Evolutionary conservation across 495 filamentous ascomycete species (phyloP).

Genomic region (Ascobolus immersus): DNA sequence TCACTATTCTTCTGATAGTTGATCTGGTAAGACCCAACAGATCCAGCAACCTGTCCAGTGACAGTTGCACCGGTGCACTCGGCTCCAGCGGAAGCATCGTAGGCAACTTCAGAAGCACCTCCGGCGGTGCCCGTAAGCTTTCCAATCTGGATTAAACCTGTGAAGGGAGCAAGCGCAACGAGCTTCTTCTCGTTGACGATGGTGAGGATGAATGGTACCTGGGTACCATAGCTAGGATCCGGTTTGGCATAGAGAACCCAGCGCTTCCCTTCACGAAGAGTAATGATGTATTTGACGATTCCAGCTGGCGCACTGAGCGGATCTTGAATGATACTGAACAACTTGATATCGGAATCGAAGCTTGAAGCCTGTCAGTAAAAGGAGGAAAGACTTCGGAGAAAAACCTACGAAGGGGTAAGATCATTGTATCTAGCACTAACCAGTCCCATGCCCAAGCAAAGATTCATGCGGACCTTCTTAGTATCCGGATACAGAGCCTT

Average conservation of each 20-base stretch:
- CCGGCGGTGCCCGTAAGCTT: constrained; percentile 22
- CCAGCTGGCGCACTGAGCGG: neutral
- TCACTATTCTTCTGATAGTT: no score
- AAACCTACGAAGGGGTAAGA: no score
- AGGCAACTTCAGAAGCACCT: constrained; percentile 36
- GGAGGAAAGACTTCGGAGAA: no score
- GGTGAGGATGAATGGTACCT: neutral
- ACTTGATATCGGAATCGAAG: neutral
- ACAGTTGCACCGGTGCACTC: constrained; percentile 39
- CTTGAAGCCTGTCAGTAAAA: no score
- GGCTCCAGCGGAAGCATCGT: constrained; percentile 50
- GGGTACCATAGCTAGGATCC: neutral
- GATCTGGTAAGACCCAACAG: constrained; percentile 44
- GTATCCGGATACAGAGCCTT: neutral
- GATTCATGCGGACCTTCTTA: neutral
- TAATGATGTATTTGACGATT: neutral
- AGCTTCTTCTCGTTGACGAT: constrained; percentile 3
- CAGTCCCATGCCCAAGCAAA: constrained; percentile 39
- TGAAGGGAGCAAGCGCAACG: constrained; percentile 16
- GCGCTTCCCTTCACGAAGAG: neutral
- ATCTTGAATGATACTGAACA: neutral
- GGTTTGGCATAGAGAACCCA: neutral
- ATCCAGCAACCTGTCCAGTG: constrained; percentile 32
- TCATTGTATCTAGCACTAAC: constrained; percentile 47
- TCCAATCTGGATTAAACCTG: constrained; percentile 55